phyloP scores from a whole-genome alignment of 345 rosid genomes.

The Aquilaria malaccensis region DNA sequence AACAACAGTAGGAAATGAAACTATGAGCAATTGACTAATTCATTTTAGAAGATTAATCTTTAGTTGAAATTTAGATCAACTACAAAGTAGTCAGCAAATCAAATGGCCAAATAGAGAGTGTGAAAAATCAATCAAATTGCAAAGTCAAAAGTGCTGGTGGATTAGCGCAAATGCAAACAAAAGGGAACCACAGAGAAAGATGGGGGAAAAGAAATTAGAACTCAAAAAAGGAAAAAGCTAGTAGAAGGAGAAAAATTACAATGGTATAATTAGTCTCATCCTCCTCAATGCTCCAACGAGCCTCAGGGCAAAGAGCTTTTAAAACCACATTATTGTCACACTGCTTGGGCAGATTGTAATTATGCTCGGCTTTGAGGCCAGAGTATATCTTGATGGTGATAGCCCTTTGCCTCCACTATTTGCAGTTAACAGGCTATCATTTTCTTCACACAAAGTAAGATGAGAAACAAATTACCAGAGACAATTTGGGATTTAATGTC shows the following conservation, averaged over 20 bases:
- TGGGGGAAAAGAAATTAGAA: background rate
- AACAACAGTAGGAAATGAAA: too few relatives aligned
- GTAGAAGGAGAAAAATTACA: constrained; percentile 25
- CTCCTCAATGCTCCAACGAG: constrained; percentile 91
- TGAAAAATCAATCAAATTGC: too few relatives aligned
- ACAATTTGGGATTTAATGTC: too few relatives aligned
- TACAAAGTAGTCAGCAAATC: too few relatives aligned
- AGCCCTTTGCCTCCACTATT: constrained; percentile 89
- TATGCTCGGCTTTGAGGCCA: constrained; percentile 85
- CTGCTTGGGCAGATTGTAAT: constrained; percentile 83
- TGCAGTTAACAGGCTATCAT: constrained; percentile 22
- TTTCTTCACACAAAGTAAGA: too few relatives aligned
- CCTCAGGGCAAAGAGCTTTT: constrained; percentile 87
- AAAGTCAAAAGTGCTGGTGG: background rate
- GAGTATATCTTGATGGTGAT: constrained; percentile 85
- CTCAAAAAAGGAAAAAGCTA: background rate
- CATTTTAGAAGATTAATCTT: too few relatives aligned
- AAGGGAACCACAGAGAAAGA: background rate
- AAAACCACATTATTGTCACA: constrained; percentile 96
- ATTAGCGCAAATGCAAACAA: background rate
- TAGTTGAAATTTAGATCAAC: too few relatives aligned
- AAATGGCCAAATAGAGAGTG: too few relatives aligned
- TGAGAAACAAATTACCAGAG: too few relatives aligned
- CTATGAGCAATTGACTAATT: too few relatives aligned
- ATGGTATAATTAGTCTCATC: constrained; percentile 90